These are phyloP conservation scores for Mycena vitilis DNA, from an alignment of 768 basidiomycete genomes.

Conservation along the genomic window DNA sequence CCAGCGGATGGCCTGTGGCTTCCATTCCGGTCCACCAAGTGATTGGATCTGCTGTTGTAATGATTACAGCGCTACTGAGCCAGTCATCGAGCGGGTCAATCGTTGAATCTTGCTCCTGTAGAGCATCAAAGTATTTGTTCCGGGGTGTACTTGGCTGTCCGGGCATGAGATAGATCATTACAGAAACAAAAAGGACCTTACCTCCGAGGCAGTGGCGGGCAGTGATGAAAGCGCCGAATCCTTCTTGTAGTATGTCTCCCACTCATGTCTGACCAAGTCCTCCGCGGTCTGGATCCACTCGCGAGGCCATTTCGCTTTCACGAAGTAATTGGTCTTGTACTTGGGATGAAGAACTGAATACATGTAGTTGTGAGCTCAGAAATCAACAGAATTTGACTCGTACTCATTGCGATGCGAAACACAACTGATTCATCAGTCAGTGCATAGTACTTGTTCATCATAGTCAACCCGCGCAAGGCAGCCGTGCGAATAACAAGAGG, in stretches of 20 bases:
- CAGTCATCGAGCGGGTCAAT: no score
- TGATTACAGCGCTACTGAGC: no score
- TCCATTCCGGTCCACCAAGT: no score
- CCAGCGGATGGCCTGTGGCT: no score
- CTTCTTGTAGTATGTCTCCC: slow-evolving; percentile 34
- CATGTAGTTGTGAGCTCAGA: not conserved
- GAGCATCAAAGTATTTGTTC: no score
- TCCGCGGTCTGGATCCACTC: slow-evolving; percentile 44
- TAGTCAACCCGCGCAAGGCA: slow-evolving; percentile 29
- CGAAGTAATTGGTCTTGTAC: slow-evolving; percentile 43
- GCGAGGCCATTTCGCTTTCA: slow-evolving; percentile 34
- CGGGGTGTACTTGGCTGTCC: no score
- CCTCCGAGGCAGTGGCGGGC: no score
- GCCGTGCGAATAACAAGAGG: slow-evolving; percentile 36
- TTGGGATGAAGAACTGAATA: slow-evolving; percentile 44
- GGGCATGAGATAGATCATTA: no score
- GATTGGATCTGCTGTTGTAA: no score
- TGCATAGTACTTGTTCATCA: slow-evolving; percentile 46
- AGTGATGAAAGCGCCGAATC: no score
- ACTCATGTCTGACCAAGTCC: slow-evolving; percentile 36
- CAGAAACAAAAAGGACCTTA: no score
- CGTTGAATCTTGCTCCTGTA: no score
- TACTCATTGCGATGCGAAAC: slow-evolving; percentile 44
- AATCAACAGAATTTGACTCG: not conserved
- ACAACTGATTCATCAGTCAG: slow-evolving; percentile 40